Conservation (phyloP, 2,329 filamentous ascomycete genomes). For the Fusarium denticulatum region DNA sequence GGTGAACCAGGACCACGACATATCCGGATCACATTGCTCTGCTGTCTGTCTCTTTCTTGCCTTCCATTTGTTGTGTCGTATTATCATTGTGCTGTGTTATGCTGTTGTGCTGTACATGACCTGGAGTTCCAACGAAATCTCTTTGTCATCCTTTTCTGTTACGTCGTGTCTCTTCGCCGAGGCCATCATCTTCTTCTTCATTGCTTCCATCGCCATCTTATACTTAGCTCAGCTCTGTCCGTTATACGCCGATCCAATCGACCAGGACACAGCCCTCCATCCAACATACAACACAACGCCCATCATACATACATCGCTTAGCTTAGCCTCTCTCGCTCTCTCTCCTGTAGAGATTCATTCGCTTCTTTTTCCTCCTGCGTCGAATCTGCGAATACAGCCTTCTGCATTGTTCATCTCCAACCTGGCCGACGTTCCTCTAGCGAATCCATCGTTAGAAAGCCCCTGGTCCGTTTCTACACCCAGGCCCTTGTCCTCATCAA, state of each 20-base stretch:
- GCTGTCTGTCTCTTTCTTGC: conserved; percentile 22
- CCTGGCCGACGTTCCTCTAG: conserved; percentile 32
- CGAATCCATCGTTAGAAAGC: conserved; percentile 27
- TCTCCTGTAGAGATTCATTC: conserved; percentile 16
- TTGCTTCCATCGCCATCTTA: conserved; percentile 12
- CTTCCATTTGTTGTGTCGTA: conserved; percentile 12
- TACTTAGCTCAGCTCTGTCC: conserved; percentile 12
- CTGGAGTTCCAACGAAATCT: not conserved
- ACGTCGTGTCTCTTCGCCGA: conserved; percentile 11
- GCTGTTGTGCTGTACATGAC: not conserved
- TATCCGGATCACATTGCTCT: conserved; percentile 35
- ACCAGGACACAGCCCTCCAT: conserved; percentile 22
- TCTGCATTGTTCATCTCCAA: conserved; percentile 8
- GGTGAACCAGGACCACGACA: conserved; percentile 35
- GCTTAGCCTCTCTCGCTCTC: conserved; percentile 14
- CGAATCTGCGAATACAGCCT: conserved; percentile 6
- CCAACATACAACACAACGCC: conserved; percentile 2
- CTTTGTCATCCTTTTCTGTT: conserved; percentile 19
- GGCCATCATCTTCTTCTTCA: not conserved
- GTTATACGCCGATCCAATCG: conserved; percentile 25
- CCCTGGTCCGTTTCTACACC: conserved; percentile 37
- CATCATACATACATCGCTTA: conserved; percentile 22
- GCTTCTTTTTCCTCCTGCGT: conserved; percentile 25
- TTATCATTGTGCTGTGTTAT: not conserved
- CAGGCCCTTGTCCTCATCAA: conserved; percentile 43